These are phyloP conservation scores for Jamesozyma hellenica DNA, from an alignment of 805 yeast genomes.

Conservation along the genomic window DNA sequence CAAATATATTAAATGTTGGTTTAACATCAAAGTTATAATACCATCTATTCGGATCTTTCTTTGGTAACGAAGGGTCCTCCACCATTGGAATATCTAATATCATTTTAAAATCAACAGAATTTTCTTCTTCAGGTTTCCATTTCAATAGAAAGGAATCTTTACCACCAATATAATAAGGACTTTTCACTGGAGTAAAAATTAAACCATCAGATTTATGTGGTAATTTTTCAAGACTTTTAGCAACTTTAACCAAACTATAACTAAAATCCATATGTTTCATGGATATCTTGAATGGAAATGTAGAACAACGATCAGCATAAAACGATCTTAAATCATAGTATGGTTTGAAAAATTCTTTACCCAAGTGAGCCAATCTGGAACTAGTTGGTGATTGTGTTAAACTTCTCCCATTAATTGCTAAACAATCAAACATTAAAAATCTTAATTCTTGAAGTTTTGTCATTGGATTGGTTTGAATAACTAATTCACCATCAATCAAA, in stretches of 20 bases:
- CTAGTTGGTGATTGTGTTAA: conserved; percentile 63
- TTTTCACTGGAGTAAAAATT: conserved; percentile 81
- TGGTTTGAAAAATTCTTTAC: conserved; percentile 73
- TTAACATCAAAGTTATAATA: conserved; percentile 73
- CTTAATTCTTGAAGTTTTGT: conserved; percentile 56
- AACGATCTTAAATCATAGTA: conserved; percentile 57
- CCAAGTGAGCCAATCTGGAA: conserved; percentile 78
- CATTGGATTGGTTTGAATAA: conserved; percentile 49
- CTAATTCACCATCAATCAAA: conserved; percentile 88
- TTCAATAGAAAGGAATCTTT: conserved; percentile 79
- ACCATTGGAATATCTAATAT: conserved; percentile 33
- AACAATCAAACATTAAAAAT: conserved; percentile 83
- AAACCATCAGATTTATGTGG: conserved; percentile 91
- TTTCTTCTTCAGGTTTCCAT: conserved; percentile 97
- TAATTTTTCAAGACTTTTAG: conserved; percentile 56
- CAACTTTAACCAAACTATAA: conserved; percentile 66
- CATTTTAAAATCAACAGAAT: conserved; percentile 80
- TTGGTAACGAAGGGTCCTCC: conserved; percentile 28
- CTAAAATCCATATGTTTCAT: conserved; percentile 84
- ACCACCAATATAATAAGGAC: conserved; percentile 72
- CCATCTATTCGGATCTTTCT: conserved; percentile 57
- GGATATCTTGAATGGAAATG: conserved; percentile 77
- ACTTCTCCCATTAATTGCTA: conserved; percentile 68
- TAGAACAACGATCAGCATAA: conserved; percentile 63
- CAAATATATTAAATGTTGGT: conserved; percentile 58